Evolutionary conservation across 2,329 filamentous ascomycete species (phyloP), one percentile per base, ranked within the genome.

Genomic region (Ophiostoma novo-ulmi): DNA sequence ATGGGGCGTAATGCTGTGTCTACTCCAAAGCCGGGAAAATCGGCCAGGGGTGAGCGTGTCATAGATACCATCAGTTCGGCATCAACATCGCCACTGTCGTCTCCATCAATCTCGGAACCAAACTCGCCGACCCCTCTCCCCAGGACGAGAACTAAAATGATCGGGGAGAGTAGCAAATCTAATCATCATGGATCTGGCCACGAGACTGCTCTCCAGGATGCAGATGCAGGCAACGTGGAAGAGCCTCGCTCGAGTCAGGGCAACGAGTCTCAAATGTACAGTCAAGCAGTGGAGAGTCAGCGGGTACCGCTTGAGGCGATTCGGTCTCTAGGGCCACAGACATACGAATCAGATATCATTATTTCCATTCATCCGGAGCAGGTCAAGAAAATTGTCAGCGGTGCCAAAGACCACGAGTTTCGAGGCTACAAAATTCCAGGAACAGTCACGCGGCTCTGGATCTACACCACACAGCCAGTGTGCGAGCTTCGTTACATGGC

Each of bases 401-500:
- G 86, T 1, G 79, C 77, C 2, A 84, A 85, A 70, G 81, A 86
- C 70, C 83, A 88, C 75, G 81, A 89, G 69, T 85, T 85, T 71
- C 81, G 87, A 63, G 78, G 80, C 20, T 89, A 85, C 79, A 83
- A 81, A 67, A 82, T 90, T 31, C 85, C 87, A 1, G 76, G 79
- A 3, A 80, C 82, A 20, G 85, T 89, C 5, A 80, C 78, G 22
- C 86, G 88, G n/a, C 81, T 89, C 74, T 91, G 88, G 88, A 80
- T 90, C 20, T 88, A 88, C 73, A 81, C 82, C 20, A 85, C 80
- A 20, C 78, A 75, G 41, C 84, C 81, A 0, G 75, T 78, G 11
- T 80, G 78, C n/a, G 78, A 84, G 70, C 77, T 90, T 10, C 83
- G 80, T 69, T 89, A 89, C 75, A 87, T 90, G 82, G 87, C 86